phyloP scores from a whole-genome alignment of 139 green algal genomes.

The Volvox reticuliferus region DNA sequence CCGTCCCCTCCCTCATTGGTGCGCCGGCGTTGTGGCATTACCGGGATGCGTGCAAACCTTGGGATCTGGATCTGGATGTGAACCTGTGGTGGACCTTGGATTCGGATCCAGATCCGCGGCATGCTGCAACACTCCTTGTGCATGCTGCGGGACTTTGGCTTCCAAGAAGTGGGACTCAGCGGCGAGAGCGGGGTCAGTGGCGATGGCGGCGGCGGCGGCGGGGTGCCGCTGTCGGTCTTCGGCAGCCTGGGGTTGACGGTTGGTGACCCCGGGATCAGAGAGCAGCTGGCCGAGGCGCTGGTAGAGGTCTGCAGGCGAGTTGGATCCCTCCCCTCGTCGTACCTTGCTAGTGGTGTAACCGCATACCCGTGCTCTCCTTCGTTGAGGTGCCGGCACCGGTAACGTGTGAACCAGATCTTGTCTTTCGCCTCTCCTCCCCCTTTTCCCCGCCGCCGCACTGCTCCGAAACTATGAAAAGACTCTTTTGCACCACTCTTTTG shows the following conservation, averaged over 20 bases:
- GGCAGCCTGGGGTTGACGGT: conserved; percentile 47
- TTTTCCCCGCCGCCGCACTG: background rate
- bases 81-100: too few species aligned
- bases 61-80: too few species aligned
- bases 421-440: background rate
- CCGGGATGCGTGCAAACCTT: too few species aligned
- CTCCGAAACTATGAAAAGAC: background rate
- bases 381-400: too few species aligned
- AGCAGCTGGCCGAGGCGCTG: conserved; percentile 48
- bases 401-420: too few species aligned
- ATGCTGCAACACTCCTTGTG: conserved; percentile 44
- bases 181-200: background rate
- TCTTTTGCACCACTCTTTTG: too few species aligned
- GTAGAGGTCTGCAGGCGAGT: conserved; percentile 25
- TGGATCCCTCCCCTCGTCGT: too few species aligned
- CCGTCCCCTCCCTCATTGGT: too few species aligned
- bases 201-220: background rate
- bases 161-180: background rate
- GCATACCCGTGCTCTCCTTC: too few species aligned
- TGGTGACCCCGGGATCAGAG: conserved; percentile 26
- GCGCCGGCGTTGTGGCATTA: too few species aligned
- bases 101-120: background rate
- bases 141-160: conserved; percentile 57
- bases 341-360: too few species aligned
- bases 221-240: conserved; percentile 16